Conservation (phyloP, 768 basidiomycete genomes). For the Suillus tomentosus region DNA sequence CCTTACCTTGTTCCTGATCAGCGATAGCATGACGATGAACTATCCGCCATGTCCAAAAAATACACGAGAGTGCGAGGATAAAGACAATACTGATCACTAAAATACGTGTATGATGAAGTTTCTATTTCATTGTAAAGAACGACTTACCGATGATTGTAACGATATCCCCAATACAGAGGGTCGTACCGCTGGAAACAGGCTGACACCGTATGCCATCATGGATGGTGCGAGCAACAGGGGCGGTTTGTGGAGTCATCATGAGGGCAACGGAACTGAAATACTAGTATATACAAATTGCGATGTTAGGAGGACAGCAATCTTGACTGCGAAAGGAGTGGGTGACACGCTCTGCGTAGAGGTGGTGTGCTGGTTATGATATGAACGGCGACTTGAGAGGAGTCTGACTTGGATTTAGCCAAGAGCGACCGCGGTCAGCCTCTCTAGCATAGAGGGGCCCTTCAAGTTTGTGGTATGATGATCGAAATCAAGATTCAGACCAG, state of each 20-base stretch:
- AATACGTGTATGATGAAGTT: neutral
- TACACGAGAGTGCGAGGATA: neutral
- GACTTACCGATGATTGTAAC: slow-evolving; percentile 26
- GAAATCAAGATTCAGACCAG: neutral
- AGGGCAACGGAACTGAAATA: neutral
- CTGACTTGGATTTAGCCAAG: neutral
- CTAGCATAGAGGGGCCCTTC: neutral
- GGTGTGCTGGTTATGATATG: neutral
- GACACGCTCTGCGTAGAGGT: slow-evolving; percentile 1
- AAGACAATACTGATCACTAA: neutral
- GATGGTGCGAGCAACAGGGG: neutral
- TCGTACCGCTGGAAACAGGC: slow-evolving; percentile 13
- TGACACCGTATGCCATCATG: slow-evolving; percentile 14
- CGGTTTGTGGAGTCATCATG: slow-evolving; percentile 5
- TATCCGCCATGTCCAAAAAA: neutral
- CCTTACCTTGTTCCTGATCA: slow-evolving; percentile 7
- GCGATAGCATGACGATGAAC: neutral
- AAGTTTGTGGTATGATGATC: neutral
- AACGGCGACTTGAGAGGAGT: neutral
- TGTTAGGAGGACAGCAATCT: neutral
- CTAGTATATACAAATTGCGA: neutral
- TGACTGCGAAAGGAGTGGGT: slow-evolving; percentile 9
- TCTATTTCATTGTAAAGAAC: neutral
- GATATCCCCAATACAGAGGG: slow-evolving; percentile 27
- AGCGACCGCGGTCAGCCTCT: neutral